Evolutionary conservation across 192 early-diverging fungal genomes (phyloP).

Genomic region (Chytriomyces sp.): DNA sequence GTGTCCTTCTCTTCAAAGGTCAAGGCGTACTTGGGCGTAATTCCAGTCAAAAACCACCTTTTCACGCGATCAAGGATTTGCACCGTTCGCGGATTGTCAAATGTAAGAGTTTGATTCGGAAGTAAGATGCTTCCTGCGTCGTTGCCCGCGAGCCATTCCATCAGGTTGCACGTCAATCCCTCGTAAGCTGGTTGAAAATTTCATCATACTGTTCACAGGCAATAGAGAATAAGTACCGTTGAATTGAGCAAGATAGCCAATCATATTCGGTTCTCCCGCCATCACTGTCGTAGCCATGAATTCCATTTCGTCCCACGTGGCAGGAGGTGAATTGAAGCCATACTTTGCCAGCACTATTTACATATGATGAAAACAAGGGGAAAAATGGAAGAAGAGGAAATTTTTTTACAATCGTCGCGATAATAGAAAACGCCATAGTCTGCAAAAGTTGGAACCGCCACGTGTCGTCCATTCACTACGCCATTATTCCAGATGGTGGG

Average conservation of each 20-base stretch:
- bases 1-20: neutral
- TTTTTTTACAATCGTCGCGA: neutral
- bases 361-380: neutral
- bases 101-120: constrained; percentile 3
- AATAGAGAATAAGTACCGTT: neutral
- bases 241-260: constrained; percentile 32
- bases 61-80: neutral
- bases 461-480: neutral
- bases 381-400: neutral
- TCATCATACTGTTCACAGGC: neutral
- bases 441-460: constrained; percentile 12
- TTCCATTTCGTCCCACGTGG: constrained; percentile 43
- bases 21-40: constrained; percentile 9
- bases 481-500: neutral
- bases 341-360: constrained; percentile 17
- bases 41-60: neutral
- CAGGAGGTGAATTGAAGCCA: neutral
- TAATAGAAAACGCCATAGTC: constrained; percentile 19
- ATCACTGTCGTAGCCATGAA: constrained; percentile 15
- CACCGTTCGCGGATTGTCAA: neutral
- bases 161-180: constrained; percentile 35
- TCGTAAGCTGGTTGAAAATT: constrained; percentile 23
- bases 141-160: constrained; percentile 23
- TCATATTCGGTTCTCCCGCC: constrained; percentile 8
- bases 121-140: constrained; percentile 20